Percentiles rank a stretch among this genome's conserved stretches.
These are phyloP conservation scores for Boletus reticuloceps DNA, from an alignment of 768 basidiomycete species.

Conservation along the genomic window DNA sequence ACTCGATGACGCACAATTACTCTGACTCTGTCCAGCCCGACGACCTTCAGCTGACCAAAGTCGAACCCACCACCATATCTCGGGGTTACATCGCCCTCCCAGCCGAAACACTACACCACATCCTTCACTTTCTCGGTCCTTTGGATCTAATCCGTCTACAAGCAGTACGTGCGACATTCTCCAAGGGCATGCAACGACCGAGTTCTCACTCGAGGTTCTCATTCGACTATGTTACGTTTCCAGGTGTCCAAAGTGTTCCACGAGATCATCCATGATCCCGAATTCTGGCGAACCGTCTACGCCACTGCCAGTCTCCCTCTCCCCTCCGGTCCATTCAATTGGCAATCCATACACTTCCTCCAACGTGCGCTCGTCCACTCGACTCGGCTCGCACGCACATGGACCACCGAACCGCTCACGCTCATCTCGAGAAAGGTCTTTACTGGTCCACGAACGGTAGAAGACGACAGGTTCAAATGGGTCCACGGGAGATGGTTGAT, in stretches of 20 bases:
- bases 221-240: neutral
- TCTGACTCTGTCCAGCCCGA: neutral
- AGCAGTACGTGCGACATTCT: constrained; percentile 1
- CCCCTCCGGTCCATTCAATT: constrained; percentile 18
- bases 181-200: too few relatives aligned
- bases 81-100: constrained; percentile 6
- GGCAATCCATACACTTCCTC: constrained; percentile 17
- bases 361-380: constrained; percentile 20
- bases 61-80: neutral
- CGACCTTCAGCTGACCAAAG: neutral
- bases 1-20: constrained; percentile 10
- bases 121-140: constrained; percentile 3
- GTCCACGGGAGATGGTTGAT: constrained; percentile 20
- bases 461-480: constrained; percentile 12
- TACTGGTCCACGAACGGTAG: constrained; percentile 5
- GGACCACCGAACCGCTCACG: constrained; percentile 14
- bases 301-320: constrained; percentile 8
- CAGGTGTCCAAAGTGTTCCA: constrained; percentile 17
- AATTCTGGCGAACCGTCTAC: constrained; percentile 15
- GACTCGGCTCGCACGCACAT: constrained; percentile 7
- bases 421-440: constrained; percentile 1
- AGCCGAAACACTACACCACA: constrained; percentile 14
- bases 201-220: too few relatives aligned
- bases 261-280: constrained; percentile 7
- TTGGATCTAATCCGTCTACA: constrained; percentile 15